These are phyloP conservation scores for Myrmaecium sp. DNA, from an alignment of 2,329 filamentous ascomycete genomes.

Conservation along the genomic window DNA sequence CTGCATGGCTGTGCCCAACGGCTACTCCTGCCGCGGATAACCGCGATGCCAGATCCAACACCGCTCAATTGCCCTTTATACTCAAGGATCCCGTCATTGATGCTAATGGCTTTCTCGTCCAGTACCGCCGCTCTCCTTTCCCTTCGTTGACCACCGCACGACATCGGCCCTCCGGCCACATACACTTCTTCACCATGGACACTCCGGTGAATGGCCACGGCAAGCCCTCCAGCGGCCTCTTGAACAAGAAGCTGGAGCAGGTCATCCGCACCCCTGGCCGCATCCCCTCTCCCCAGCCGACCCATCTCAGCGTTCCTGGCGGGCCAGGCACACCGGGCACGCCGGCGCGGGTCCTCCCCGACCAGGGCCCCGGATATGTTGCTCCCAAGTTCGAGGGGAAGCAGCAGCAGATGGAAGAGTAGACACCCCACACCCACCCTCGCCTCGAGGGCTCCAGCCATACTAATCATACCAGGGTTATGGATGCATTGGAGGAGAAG, in stretches of 20 bases:
- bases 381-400: constrained; percentile 91
- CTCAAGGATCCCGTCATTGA: too few relatives aligned
- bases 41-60: too few relatives aligned
- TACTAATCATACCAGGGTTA: constrained; percentile 39
- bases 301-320: constrained; percentile 60
- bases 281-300: constrained; percentile 73
- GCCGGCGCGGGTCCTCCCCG: constrained; percentile 60
- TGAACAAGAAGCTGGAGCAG: constrained; percentile 42
- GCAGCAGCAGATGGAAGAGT: constrained; percentile 74
- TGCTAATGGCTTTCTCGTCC: too few relatives aligned
- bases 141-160: too few relatives aligned
- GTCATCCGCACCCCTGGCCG: constrained; percentile 38
- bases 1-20: too few relatives aligned
- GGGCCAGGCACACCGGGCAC: constrained; percentile 33
- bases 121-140: too few relatives aligned
- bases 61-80: too few relatives aligned
- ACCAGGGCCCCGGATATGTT: constrained; percentile 84
- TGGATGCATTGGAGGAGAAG: constrained; percentile 58
- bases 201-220: constrained; percentile 15
- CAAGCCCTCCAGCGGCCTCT: constrained; percentile 10
- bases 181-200: constrained; percentile 14
- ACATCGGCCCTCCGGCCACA: too few relatives aligned
- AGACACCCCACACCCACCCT: too few relatives aligned
- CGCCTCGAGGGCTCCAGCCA: background rate
- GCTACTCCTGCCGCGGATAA: too few relatives aligned